Evolutionary conservation across 2,329 filamentous ascomycete genomes (phyloP).

Genomic region (Arachnopeziza araneosa): DNA sequence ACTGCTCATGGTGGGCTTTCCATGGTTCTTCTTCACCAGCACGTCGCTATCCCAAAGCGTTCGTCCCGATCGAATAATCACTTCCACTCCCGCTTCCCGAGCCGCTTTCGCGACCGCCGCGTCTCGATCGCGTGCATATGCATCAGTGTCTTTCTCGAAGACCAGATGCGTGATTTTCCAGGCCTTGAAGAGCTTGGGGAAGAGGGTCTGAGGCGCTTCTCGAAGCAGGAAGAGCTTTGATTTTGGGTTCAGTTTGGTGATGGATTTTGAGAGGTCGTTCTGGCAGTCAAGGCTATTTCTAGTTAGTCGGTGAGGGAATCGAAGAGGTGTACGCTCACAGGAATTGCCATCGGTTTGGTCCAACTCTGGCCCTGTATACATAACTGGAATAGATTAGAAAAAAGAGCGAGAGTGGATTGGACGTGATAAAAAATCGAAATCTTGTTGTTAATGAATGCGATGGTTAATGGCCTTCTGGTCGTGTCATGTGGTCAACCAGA

Average conservation of each 20-base stretch:
- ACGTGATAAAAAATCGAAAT: too few relatives aligned
- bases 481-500: neutral
- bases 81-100: slow-evolving; percentile 58
- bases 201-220: slow-evolving; percentile 64
- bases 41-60: slow-evolving; percentile 72
- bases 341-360: slow-evolving; percentile 70
- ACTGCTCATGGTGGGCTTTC: slow-evolving; percentile 71
- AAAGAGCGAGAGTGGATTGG: too few relatives aligned
- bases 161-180: slow-evolving; percentile 73
- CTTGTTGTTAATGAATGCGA: too few relatives aligned
- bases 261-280: slow-evolving; percentile 59
- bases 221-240: slow-evolving; percentile 68
- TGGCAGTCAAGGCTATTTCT: slow-evolving; percentile 61
- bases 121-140: slow-evolving; percentile 63
- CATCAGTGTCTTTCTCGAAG: slow-evolving; percentile 74
- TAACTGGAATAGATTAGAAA: slow-evolving; percentile 39
- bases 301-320: neutral
- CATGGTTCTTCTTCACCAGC: slow-evolving; percentile 57
- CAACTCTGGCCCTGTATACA: slow-evolving; percentile 65
- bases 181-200: slow-evolving; percentile 66
- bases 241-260: slow-evolving; percentile 63
- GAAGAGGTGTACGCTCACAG: slow-evolving; percentile 36
- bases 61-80: slow-evolving; percentile 58
- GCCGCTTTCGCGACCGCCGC: slow-evolving; percentile 53
- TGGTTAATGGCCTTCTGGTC: too few relatives aligned